Base-by-base conservation (phyloP, 2,329 filamentous ascomycete genomes). In the Calonectria hongkongensis region DNA sequence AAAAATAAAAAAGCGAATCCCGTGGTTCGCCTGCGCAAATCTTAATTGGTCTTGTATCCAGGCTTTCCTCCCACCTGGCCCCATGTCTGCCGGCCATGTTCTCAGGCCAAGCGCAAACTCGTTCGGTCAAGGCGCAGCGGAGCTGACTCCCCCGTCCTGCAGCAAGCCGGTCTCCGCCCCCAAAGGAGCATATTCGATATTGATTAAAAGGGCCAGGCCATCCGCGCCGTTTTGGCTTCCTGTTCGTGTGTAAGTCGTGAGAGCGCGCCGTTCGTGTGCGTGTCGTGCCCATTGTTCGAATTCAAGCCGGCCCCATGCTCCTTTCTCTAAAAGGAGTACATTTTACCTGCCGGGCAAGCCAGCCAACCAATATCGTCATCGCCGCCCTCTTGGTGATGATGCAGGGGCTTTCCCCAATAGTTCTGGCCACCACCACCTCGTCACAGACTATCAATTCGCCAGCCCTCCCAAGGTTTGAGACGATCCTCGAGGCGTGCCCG, bases 151-250 rank as follows among this genome's bases (percentile, higher is more conserved):
- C 39, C 56, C 56, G 21, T 28, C 15, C 3, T 62, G 56, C 41
- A 47, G 25, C 21, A 21, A 21, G 21, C 50, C 25, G 30, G 12
- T 13, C 45, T 25, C 45, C 45, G 45, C 45, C 45, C 45, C 45
- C 45, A 16, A 28, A n/a, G 27, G 47, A 43, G 41, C 41, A 18
- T 12, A 18, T 16, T 25, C 30, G 39, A 63, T n/a, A 48, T 73
- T 72, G 73, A 77, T 72, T 76, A 77, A 79, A 75, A 73, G 70
- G 70, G 76, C 71, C 77, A 63, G 77, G 56, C 77, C 76, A 79
- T 56, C 77, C 77, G 77, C 77, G 77, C 71, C 51, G 36, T 71
- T 60, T 39, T 64, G 68, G 62, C 28, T n/a, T 66, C 68, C 27
- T 43, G 45, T 56, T 75, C 76, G 77, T 68, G 75, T 78, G 41